Conservation (phyloP, 2,329 filamentous ascomycete species). For the Aspergillus phoenicis region DNA sequence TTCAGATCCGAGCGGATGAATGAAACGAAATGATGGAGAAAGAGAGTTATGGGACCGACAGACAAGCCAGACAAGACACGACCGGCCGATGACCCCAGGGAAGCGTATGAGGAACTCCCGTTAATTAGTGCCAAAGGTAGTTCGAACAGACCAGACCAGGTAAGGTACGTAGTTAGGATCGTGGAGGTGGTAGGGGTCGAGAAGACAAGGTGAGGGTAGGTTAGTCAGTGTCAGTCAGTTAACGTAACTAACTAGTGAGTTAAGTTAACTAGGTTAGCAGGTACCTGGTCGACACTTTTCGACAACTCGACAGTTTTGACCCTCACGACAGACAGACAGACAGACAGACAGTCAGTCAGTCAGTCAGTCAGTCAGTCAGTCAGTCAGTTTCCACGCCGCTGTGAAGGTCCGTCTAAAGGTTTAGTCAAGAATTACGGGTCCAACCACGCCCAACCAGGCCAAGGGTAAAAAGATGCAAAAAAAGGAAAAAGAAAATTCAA, state of each 20-base stretch:
- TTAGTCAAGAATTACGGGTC: background rate
- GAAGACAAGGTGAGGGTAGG: background rate
- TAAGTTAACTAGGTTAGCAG: background rate
- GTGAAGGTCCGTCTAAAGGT: background rate
- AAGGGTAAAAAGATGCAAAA: background rate
- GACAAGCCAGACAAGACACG: background rate
- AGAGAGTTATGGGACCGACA: background rate
- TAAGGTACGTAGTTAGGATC: background rate
- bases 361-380: background rate
- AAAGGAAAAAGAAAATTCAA: too few species aligned
- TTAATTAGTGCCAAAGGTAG: constrained; percentile 1
- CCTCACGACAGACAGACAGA: background rate
- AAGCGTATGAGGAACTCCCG: constrained; percentile 7
- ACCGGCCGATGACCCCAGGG: background rate
- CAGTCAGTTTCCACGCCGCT: background rate
- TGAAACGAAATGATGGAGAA: constrained; percentile 7
- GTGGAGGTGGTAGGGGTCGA: background rate
- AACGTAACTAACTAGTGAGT: background rate
- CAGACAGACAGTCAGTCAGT: too few species aligned
- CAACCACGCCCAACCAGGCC: constrained; percentile 8
- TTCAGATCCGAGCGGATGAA: constrained; percentile 8
- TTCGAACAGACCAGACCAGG: constrained; percentile 6
- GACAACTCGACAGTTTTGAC: background rate
- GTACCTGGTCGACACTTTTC: background rate
- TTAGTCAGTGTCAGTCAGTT: background rate